Evolutionary conservation across 1,284 basidiomycete genomes (phyloP).

Genomic region (Naganishia sp.): DNA sequence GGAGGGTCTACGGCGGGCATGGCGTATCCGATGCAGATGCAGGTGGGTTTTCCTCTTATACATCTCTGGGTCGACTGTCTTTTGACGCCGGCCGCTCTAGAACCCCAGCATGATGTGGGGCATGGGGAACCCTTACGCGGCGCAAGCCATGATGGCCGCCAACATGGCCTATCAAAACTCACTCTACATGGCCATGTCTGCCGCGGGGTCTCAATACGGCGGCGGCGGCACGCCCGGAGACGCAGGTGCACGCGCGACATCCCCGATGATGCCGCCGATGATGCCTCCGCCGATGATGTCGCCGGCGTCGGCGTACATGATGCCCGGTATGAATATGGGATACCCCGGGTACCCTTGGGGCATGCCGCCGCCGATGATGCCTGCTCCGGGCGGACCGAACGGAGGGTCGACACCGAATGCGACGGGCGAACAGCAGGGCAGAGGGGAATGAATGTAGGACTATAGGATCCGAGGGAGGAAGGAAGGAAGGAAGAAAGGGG

Average conservation of each 20-base stretch:
- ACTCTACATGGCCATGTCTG: slow-evolving; percentile 77
- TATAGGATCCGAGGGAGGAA: no score
- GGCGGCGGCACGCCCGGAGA: not conserved
- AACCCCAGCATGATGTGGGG: slow-evolving; percentile 53
- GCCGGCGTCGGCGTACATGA: slow-evolving; percentile 1
- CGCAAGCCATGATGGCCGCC: slow-evolving; percentile 80
- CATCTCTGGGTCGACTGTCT: not conserved
- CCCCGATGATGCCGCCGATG: slow-evolving; percentile 14
- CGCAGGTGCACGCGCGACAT: slow-evolving; percentile 2
- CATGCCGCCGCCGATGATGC: slow-evolving; percentile 14
- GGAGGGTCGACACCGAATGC: not conserved
- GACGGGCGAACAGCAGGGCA: not conserved
- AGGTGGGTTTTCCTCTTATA: slow-evolving; percentile 29
- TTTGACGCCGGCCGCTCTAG: not conserved
- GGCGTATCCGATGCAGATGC: slow-evolving; percentile 35
- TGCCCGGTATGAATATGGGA: slow-evolving; percentile 21
- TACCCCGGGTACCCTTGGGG: slow-evolving; percentile 22
- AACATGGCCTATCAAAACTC: slow-evolving; percentile 80
- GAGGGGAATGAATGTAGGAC: no score
- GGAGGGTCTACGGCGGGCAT: slow-evolving; percentile 38
- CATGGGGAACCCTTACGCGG: slow-evolving; percentile 62
- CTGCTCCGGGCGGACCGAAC: not conserved
- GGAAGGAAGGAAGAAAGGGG: not conserved
- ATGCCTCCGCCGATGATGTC: slow-evolving; percentile 25
- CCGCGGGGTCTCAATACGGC: slow-evolving; percentile 66